Percentiles rank a stretch among this genome's conserved stretches.
These are phyloP conservation scores for Stemphylium vesicarium DNA, from an alignment of 2,329 filamentous ascomycete genomes.

Conservation along the genomic window DNA sequence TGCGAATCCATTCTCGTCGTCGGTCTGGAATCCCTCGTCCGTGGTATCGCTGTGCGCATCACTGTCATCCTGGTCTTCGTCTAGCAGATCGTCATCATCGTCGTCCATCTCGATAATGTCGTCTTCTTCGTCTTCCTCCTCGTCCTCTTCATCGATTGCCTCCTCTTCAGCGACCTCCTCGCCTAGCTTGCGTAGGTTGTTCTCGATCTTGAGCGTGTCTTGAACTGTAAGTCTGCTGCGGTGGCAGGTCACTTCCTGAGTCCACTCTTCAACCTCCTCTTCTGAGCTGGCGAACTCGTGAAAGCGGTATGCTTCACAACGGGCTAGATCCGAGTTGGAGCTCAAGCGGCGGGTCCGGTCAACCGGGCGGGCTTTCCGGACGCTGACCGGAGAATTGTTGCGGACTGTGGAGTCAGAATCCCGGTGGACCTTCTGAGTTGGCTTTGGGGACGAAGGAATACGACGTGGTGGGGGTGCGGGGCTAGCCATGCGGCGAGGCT, in stretches of 20 bases:
- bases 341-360: constrained; percentile 46
- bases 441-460: constrained; percentile 39
- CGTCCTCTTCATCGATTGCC: constrained; percentile 64
- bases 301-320: constrained; percentile 69
- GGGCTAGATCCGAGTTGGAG: constrained; percentile 50
- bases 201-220: constrained; percentile 90
- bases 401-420: constrained; percentile 59
- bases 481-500: constrained; percentile 52
- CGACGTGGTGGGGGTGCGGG: constrained; percentile 48
- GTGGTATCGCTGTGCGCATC: constrained; percentile 49
- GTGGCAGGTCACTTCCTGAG: constrained; percentile 70
- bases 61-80: constrained; percentile 56
- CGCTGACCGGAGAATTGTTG: constrained; percentile 54
- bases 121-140: constrained; percentile 57
- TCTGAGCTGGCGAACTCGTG: constrained; percentile 92
- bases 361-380: constrained; percentile 47
- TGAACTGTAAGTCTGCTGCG: constrained; percentile 80
- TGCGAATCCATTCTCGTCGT: constrained; percentile 76
- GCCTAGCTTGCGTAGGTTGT: constrained; percentile 81
- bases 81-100: constrained; percentile 53
- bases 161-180: constrained; percentile 88
- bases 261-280: constrained; percentile 90
- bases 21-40: constrained; percentile 78
- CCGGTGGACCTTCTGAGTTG: constrained; percentile 48
- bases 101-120: constrained; percentile 50